These are phyloP conservation scores for Paraurostyla sp. DNA, from an alignment of 73 alveolate species.

Conservation along the genomic window DNA sequence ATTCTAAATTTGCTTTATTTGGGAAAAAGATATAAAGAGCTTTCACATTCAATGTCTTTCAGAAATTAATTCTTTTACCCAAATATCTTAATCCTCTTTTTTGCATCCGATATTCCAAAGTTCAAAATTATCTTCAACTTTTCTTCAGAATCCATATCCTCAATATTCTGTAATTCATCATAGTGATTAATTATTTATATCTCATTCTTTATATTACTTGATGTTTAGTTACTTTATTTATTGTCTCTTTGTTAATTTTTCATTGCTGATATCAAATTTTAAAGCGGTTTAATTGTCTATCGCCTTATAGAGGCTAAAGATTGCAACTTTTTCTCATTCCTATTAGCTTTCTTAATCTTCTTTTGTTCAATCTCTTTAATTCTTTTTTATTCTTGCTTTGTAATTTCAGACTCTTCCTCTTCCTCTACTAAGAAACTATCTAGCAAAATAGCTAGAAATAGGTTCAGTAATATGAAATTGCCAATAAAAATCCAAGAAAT, in stretches of 20 bases:
- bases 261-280: too few relatives aligned
- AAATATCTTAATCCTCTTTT: constrained; percentile 17
- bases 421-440: constrained; percentile 90
- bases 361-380: constrained; percentile 6
- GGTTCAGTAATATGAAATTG: constrained; percentile 93
- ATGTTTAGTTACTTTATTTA: too few relatives aligned
- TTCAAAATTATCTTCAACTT: background rate
- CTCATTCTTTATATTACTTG: too few relatives aligned
- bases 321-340: background rate
- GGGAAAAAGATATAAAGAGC: constrained; percentile 67
- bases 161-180: too few relatives aligned
- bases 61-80: constrained; percentile 65
- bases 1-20: constrained; percentile 77
- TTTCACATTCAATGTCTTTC: constrained; percentile 74
- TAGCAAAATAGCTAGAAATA: constrained; percentile 93
- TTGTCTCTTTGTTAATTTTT: too few relatives aligned
- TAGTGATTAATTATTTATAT: too few relatives aligned
- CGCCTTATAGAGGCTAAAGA: background rate
- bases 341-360: background rate
- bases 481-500: constrained; percentile 96
- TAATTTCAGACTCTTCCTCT: constrained; percentile 74
- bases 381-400: constrained; percentile 70
- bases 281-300: constrained; percentile 24
- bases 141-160: too few relatives aligned
- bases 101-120: background rate